Percentiles rank a stretch among this genome's conserved stretches.
Evolutionary conservation across 495 filamentous ascomycete genomes (phyloP).

Genomic region (Podospora tetraspora): DNA sequence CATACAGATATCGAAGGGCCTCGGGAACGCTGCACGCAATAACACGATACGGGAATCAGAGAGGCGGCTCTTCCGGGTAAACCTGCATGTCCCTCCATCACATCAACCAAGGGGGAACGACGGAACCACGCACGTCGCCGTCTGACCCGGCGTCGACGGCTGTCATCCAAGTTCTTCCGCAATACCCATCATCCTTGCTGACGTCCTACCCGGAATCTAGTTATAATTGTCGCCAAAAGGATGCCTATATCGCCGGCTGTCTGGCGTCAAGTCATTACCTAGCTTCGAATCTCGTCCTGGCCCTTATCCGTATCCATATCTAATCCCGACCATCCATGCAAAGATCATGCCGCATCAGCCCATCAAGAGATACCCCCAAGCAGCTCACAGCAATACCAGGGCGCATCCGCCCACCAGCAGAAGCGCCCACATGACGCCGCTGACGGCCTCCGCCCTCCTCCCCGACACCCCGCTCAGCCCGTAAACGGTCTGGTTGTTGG

Average conservation of each 20-base stretch:
- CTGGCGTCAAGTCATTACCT: background rate
- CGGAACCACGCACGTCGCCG: background rate
- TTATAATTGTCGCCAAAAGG: background rate
- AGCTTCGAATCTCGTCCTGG: background rate
- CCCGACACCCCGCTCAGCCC: slow-evolving; percentile 12
- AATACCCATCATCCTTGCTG: background rate
- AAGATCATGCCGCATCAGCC: background rate
- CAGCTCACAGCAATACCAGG: background rate
- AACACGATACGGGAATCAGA: background rate
- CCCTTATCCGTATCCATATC: background rate
- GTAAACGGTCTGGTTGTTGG: slow-evolving; percentile 54
- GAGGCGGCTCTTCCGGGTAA: background rate
- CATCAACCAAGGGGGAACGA: background rate
- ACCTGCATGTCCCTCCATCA: background rate
- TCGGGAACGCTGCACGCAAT: background rate
- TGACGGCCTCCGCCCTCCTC: background rate
- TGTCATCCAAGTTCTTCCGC: background rate
- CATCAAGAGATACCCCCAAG: background rate
- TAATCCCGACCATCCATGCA: background rate
- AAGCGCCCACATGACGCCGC: slow-evolving; percentile 14
- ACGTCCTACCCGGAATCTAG: background rate
- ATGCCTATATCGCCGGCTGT: background rate
- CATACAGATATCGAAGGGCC: background rate
- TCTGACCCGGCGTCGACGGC: background rate
- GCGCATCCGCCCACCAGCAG: slow-evolving; percentile 11